Evolutionary conservation across 2,329 filamentous ascomycete species (phyloP), one percentile per base, ranked within the genome.

Genomic region (Penicillium psychrosexuale): DNA sequence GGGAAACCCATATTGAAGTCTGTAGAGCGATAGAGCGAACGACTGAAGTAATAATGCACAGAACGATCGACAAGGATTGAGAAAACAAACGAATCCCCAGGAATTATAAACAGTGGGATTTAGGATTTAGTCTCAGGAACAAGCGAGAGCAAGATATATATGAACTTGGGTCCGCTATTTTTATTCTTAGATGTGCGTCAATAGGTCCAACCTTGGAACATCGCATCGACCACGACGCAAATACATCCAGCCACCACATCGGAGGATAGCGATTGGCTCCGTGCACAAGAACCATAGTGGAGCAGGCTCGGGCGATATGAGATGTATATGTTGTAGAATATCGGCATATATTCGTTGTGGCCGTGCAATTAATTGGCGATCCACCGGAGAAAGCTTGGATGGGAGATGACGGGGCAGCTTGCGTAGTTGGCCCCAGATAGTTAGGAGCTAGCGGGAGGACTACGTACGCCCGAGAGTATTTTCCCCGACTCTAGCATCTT

Each of bases 321-420:
- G 8, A 17, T 9, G 17, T 22, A 3, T 45, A 24, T 24, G 5
- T 24, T 24, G 22, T 24, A 38, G 22, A 8, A 36, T 17, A 43
- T 31, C 11, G 3, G 4, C 2, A 27, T 30, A 11, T 27, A 19
- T 30, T 9, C 9, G 49, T 38, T 8, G 49, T 37, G 12, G 30
- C 8, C 4, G 13, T 22, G n/a, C 9, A 42, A 30, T 42, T n/a
- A 22, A 46, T 34, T 36, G 24, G 8, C 1, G 33, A 9, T 34
- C 44, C 43, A 45, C 27, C 12, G n/a, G 19, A 17, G 47, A 44
- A 55, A 66, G 55, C 37, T 66, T 70, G 39, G 66, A 69, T 34
- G 12, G 54, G 47, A 13, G 33, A 39, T 39, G 45, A 59, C 27
- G 50, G 47, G 45, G 51, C 36, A 47, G 51, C 54, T 50, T 53